Evolutionary conservation across 1,139 yeast genomes (phyloP).

Genomic region (Blastobotrys malaysiensis): DNA sequence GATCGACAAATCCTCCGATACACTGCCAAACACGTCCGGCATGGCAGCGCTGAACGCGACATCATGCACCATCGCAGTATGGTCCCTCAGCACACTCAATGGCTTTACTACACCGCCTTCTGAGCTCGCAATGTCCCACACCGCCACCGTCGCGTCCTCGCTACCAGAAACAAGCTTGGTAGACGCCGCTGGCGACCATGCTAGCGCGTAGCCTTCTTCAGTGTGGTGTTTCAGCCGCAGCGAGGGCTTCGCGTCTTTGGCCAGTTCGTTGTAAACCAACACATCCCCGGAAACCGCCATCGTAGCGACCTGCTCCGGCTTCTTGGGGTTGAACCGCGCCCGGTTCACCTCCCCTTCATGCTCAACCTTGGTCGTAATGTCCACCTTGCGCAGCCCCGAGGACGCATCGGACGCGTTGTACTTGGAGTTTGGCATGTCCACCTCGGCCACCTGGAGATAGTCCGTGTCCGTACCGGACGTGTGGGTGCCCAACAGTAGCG

Average conservation of each 20-base stretch:
- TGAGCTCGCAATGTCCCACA: conserved; percentile 51
- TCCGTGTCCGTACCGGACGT: conserved; percentile 75
- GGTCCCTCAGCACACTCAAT: conserved; percentile 23
- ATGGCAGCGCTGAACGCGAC: conserved; percentile 43
- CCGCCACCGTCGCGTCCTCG: conserved; percentile 60
- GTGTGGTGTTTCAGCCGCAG: conserved; percentile 50
- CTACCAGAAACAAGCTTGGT: conserved; percentile 55
- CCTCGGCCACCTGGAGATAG: conserved; percentile 67
- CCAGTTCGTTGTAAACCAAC: conserved; percentile 39
- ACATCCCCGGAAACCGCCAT: conserved; percentile 71
- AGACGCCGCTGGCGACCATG: conserved; percentile 46
- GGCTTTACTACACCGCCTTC: conserved; percentile 18
- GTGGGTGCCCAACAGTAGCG: conserved; percentile 71
- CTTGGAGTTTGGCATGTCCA: conserved; percentile 52
- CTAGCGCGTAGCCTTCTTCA: conserved; percentile 64
- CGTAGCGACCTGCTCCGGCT: conserved; percentile 61
- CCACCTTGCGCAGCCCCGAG: conserved; percentile 44
- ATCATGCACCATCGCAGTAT: conserved; percentile 35
- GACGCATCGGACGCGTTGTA: conserved; percentile 21
- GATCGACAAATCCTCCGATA: conserved; percentile 64
- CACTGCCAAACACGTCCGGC: conserved; percentile 61
- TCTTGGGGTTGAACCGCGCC: conserved; percentile 76
- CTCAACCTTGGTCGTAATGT: conserved; percentile 32
- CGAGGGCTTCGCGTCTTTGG: conserved; percentile 17
- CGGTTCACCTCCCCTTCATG: conserved; percentile 67